Percentiles rank a stretch among this genome's conserved stretches.
These are phyloP conservation scores for Cyclotella distinguenda DNA, from an alignment of 108 stramenopile genomes.

Conservation along the genomic window DNA sequence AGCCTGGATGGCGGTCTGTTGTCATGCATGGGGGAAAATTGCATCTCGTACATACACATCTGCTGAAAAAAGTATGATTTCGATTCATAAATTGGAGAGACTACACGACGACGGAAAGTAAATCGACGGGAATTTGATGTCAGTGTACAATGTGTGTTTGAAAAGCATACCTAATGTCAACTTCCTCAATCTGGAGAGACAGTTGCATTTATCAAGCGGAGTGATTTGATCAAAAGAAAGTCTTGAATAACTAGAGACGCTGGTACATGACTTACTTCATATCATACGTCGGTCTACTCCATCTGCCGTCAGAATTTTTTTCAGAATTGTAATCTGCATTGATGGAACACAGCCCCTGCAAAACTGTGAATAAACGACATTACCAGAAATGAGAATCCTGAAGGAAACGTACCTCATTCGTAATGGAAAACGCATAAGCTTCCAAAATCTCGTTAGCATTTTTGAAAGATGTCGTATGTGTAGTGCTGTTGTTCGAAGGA, in stretches of 20 bases:
- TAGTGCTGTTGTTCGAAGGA: constrained; percentile 1
- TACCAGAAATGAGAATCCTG: neutral
- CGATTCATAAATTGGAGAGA: constrained; percentile 39
- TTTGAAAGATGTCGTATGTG: constrained; percentile 14
- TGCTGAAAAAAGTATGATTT: constrained; percentile 23
- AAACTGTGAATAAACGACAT: neutral
- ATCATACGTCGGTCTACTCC: constrained; percentile 32
- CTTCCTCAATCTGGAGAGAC: constrained; percentile 11
- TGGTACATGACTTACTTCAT: constrained; percentile 9
- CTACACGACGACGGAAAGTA: neutral
- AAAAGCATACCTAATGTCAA: constrained; percentile 22
- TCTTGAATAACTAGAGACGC: neutral
- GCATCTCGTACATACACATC: constrained; percentile 39
- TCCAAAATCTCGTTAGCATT: constrained; percentile 34
- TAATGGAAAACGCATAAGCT: constrained; percentile 12
- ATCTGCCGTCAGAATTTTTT: constrained; percentile 19
- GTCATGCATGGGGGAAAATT: constrained; percentile 32
- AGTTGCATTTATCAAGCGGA: neutral
- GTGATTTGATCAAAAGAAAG: neutral
- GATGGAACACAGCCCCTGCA: constrained; percentile 30
- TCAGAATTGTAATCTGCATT: constrained; percentile 41
- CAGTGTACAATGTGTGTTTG: neutral
- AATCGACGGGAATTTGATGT: neutral
- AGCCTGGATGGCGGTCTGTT: constrained; percentile 27
- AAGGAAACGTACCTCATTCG: constrained; percentile 13